phyloP scores from a whole-genome alignment of 352 stramenopile genomes.

The Peronospora belbahrii region DNA sequence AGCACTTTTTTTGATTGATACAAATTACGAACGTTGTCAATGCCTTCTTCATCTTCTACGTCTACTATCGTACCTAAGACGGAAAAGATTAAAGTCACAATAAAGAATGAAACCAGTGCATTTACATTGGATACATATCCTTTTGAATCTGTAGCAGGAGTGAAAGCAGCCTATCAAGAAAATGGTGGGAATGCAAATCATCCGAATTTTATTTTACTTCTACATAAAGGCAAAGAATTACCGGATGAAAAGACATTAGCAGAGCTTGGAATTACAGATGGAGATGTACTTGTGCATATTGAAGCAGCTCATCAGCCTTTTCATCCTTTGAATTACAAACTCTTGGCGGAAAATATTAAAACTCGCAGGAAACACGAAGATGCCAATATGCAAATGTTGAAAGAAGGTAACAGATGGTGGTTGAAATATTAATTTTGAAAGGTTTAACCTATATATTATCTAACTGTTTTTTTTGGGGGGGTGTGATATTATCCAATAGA shows the following conservation, averaged over 20 bases:
- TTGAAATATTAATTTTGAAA: not conserved
- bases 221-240: constrained; percentile 83
- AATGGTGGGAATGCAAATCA: constrained; percentile 55
- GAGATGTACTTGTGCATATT: constrained; percentile 79
- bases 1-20: too few relatives aligned
- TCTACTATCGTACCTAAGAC: not conserved
- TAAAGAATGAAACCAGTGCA: constrained; percentile 71
- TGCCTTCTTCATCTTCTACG: constrained; percentile 13
- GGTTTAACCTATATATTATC: too few relatives aligned
- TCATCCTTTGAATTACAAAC: constrained; percentile 80
- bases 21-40: not conserved
- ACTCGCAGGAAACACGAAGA: constrained; percentile 74
- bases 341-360: constrained; percentile 71
- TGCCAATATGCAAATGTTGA: constrained; percentile 70
- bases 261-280: constrained; percentile 38
- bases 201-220: constrained; percentile 71
- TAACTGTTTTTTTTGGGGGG: too few relatives aligned
- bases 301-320: constrained; percentile 83
- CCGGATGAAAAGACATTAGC: constrained; percentile 81
- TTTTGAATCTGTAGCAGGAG: constrained; percentile 64
- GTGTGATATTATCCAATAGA: constrained; percentile 22
- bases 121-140: constrained; percentile 64
- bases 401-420: constrained; percentile 30
- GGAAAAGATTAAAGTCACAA: constrained; percentile 63
- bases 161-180: constrained; percentile 81